Base-by-base conservation (phyloP, 495 filamentous ascomycete genomes). In the Cenococcum geophilum region DNA sequence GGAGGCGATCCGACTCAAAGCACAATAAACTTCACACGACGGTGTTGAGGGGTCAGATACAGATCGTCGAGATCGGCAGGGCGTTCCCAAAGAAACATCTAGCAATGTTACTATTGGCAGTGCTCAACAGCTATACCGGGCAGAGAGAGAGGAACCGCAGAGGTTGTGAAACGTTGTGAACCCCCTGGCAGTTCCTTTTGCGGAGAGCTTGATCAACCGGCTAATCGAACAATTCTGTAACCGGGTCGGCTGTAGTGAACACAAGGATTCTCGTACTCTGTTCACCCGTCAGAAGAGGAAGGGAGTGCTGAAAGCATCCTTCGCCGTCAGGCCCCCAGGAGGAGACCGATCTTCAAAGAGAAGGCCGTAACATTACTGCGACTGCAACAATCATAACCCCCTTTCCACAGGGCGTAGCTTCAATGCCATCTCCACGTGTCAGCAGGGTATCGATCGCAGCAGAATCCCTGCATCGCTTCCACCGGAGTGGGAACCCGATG, bases 351-450 rank as follows among this genome's bases (percentile, higher is more conserved):
- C 3, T 48, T 34, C 18, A 53, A 36, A 16, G 11, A n/a, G 50
- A 21, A 1, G 27, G 40, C 11, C 3, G 40, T 45, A 45, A 45
- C 40, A 10, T 45, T 45, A 45, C 40, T 45, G 12, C 40, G 5
- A 40, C 8, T 18, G 18, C 18, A 22, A 21, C 16, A 6, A 40
- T 8, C 35, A n/a, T 12, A 45, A 22, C 60, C 60, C 60, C 60
- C 55, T 61, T 61, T 62, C 23, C 32, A 27, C 37, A 61, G 16
- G 59, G 47, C 57, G 47, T 49, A 35, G n/a, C 37, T 59, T 43
- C 53, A 62, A 25, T 56, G 57, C 55, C 14, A 12, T 42, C 53
- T 62, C 60, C 60, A 62, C 60, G 60, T 62, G 60, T 62, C 50
- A 49, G 52, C 59, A 61, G 59, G 59, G 35, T 55, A 34, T 56